Evolutionary conservation across 129 eudicot species (phyloP).

Genomic region (Artemisia tridentata): DNA sequence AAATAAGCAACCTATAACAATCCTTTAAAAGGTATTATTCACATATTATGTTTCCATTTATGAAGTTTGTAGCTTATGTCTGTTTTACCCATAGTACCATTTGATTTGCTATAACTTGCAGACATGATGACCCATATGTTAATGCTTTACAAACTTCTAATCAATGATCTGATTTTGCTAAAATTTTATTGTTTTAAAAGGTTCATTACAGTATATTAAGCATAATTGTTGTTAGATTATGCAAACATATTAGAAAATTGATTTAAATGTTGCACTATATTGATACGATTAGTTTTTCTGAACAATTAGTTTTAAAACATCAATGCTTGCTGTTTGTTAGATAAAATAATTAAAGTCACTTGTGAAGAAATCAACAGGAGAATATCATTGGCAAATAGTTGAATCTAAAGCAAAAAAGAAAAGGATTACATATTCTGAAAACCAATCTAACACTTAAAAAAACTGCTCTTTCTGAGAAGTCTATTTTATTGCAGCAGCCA

Average conservation of each 20-base stretch:
- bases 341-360: neutral
- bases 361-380: constrained; percentile 7
- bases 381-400: constrained; percentile 25
- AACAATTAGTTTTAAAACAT: neutral
- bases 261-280: no score
- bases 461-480: no score
- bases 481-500: no score
- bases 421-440: constrained; percentile 24
- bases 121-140: neutral
- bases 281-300: no score
- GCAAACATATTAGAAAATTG: no score
- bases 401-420: constrained; percentile 19
- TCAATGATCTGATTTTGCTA: no score
- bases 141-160: no score
- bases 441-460: constrained; percentile 20
- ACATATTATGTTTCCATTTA: neutral
- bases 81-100: neutral
- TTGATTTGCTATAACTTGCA: constrained; percentile 6
- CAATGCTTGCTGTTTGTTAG: neutral
- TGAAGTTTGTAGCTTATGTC: constrained; percentile 1
- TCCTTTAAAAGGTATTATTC: no score
- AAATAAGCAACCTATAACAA: no score
- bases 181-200: no score
- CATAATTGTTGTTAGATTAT: no score
- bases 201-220: no score